Evolutionary conservation across 129 eudicot species (phyloP).

Genomic region (Logfia minima): DNA sequence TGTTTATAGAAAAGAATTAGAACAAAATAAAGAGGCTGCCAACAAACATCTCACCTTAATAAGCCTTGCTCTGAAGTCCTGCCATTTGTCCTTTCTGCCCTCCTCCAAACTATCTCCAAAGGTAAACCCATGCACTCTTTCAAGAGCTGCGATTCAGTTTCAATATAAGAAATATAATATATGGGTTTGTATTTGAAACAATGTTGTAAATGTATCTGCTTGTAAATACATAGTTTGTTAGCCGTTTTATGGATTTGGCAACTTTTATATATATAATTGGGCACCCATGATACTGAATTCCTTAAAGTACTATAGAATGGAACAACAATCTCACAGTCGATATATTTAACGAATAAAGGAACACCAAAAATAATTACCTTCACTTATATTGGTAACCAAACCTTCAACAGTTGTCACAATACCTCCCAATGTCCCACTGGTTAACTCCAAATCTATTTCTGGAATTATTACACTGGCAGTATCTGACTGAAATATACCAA

Average conservation of each 20-base stretch:
- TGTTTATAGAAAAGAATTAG: neutral
- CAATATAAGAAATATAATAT: neutral
- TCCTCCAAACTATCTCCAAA: slow-evolving; percentile 80
- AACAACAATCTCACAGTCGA: neutral
- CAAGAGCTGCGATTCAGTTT: slow-evolving; percentile 49
- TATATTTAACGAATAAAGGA: neutral
- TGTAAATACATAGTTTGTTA: neutral
- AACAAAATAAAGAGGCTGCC: neutral
- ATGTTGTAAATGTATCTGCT: slow-evolving; percentile 12
- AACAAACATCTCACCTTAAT: slow-evolving; percentile 59
- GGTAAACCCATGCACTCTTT: slow-evolving; percentile 75
- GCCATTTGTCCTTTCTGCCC: slow-evolving; percentile 53
- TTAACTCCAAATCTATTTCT: slow-evolving; percentile 83
- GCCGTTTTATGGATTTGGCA: neutral
- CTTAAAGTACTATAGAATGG: neutral
- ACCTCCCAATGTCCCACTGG: slow-evolving; percentile 96
- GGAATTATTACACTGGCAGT: slow-evolving; percentile 82
- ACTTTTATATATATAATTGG: neutral
- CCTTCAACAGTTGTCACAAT: slow-evolving; percentile 89
- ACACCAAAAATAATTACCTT: slow-evolving; percentile 50
- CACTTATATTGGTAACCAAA: slow-evolving; percentile 72
- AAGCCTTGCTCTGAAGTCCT: slow-evolving; percentile 56
- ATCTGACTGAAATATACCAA: slow-evolving; percentile 61
- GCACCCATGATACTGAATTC: neutral
- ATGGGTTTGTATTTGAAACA: neutral